phyloP scores from a whole-genome alignment of 495 filamentous ascomycete genomes.

The Podospora didyma region DNA sequence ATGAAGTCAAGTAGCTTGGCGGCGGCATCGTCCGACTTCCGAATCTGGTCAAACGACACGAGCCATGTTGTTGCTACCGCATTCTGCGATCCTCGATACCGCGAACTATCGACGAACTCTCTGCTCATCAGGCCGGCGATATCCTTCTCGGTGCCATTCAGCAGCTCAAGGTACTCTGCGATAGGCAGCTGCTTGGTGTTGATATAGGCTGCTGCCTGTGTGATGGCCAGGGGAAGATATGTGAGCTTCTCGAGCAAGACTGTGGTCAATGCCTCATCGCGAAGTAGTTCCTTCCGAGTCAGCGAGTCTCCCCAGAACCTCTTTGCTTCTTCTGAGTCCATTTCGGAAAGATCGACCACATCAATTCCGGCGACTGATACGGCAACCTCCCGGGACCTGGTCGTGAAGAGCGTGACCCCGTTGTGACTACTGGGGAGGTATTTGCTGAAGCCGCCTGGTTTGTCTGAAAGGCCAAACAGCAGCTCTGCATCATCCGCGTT shows the following conservation, averaged over 20 bases:
- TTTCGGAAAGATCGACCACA: slow-evolving; percentile 25
- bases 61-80: slow-evolving; percentile 53
- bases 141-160: slow-evolving; percentile 38
- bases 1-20: slow-evolving; percentile 39
- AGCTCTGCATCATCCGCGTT: slow-evolving; percentile 29
- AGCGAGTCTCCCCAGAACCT: slow-evolving; percentile 14
- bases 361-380: slow-evolving; percentile 16
- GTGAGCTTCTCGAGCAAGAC: slow-evolving; percentile 31
- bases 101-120: slow-evolving; percentile 45
- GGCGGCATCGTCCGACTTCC: slow-evolving; percentile 22
- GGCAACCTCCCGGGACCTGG: slow-evolving; percentile 25
- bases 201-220: slow-evolving; percentile 43
- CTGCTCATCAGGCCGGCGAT: slow-evolving; percentile 39
- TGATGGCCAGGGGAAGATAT: slow-evolving; percentile 44
- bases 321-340: slow-evolving; percentile 24
- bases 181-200: slow-evolving; percentile 39
- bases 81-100: slow-evolving; percentile 42
- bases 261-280: background rate
- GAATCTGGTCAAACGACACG: slow-evolving; percentile 47
- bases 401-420: slow-evolving; percentile 34
- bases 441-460: slow-evolving; percentile 13
- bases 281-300: slow-evolving; percentile 9
- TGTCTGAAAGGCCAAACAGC: slow-evolving; percentile 7
- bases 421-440: slow-evolving; percentile 29
- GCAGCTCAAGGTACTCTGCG: slow-evolving; percentile 39